phyloP scores from a whole-genome alignment of 805 yeast species.

The Wickerhamomyces chaumierensis region DNA sequence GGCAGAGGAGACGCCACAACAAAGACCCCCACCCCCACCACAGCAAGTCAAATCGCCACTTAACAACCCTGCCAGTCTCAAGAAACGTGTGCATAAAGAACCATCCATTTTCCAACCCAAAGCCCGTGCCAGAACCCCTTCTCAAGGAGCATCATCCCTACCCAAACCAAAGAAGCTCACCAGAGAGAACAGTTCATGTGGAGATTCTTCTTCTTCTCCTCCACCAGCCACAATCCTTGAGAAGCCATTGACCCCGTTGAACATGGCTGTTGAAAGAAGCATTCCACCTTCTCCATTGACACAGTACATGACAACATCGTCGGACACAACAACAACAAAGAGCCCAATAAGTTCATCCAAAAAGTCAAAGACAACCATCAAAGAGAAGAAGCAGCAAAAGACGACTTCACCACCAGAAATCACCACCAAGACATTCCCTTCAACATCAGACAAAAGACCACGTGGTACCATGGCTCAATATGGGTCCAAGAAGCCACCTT shows the following conservation, averaged over 20 bases:
- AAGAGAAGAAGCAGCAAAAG: slow-evolving; percentile 1
- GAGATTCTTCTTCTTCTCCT: background rate
- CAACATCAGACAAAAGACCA: slow-evolving; percentile 1
- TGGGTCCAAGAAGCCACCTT: slow-evolving; percentile 12
- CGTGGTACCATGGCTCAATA: slow-evolving; percentile 4
- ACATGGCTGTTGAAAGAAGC: background rate
- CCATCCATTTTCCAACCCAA: slow-evolving; percentile 18
- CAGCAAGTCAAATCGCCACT: background rate
- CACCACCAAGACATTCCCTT: too few species aligned
- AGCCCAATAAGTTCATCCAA: too few species aligned
- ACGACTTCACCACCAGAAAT: slow-evolving; percentile 10
- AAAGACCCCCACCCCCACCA: slow-evolving; percentile 1
- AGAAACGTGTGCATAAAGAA: slow-evolving; percentile 9
- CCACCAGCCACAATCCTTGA: slow-evolving; percentile 10
- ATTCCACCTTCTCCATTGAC: background rate
- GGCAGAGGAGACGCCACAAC: slow-evolving; percentile 2
- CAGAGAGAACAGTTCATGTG: background rate
- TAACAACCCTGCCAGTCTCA: background rate
- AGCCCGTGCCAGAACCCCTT: slow-evolving; percentile 11
- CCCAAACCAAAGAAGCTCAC: slow-evolving; percentile 1
- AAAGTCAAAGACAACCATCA: background rate
- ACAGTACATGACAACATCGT: background rate
- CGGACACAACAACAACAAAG: too few species aligned
- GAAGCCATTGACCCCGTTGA: too few species aligned
- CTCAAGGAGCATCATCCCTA: slow-evolving; percentile 5